These are phyloP conservation scores for Astragalus glycyphyllos DNA, from an alignment of 306 rosid genomes.

Conservation along the genomic window DNA sequence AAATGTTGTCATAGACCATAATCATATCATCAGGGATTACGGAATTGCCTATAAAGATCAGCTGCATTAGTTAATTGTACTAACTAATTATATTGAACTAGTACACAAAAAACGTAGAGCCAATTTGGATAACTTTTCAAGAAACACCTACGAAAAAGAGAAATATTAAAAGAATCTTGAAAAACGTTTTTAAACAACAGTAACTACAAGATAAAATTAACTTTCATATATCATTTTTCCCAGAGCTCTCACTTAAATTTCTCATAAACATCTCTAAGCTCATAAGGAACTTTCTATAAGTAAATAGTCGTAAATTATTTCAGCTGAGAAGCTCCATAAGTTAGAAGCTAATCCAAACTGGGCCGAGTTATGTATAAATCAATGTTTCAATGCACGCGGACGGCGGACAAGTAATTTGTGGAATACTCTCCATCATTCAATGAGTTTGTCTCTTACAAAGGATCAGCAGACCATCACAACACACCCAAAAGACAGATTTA, in stretches of 20 bases:
- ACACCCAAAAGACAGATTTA: conserved; percentile 11
- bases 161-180: conserved; percentile 7
- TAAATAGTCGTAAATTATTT: neutral
- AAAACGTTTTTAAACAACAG: neutral
- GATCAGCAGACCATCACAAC: neutral
- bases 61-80: too few species aligned
- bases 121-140: too few species aligned
- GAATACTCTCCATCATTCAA: conserved; percentile 25
- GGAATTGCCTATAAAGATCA: conserved; percentile 19
- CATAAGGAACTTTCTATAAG: neutral
- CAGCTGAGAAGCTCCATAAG: neutral
- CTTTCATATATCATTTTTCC: neutral
- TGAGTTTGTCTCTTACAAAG: conserved; percentile 5
- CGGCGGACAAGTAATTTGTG: neutral
- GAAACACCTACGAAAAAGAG: neutral
- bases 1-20: conserved; percentile 31
- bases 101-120: too few species aligned
- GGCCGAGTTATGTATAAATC: neutral
- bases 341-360: neutral
- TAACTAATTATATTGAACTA: too few species aligned
- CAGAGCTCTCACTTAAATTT: neutral
- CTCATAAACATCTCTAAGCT: neutral
- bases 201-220: neutral
- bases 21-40: conserved; percentile 5
- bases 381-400: conserved; percentile 3